Conservation (phyloP, 768 basidiomycete species). For the Leccinum disarticulatum region DNA sequence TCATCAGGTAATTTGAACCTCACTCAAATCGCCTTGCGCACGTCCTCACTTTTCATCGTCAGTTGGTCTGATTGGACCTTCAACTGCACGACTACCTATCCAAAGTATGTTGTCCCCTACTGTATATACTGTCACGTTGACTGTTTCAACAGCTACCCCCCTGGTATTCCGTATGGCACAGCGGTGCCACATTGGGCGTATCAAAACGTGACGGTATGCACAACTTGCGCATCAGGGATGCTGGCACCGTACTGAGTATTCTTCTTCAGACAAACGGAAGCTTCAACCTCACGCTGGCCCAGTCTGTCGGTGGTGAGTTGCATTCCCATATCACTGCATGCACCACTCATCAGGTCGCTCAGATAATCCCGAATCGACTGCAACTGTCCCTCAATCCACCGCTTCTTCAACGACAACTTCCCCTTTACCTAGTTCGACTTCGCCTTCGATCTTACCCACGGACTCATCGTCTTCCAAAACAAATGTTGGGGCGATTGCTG, state of each 20-base stretch:
- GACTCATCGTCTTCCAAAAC: constrained; percentile 1
- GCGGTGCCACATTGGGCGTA: constrained; percentile 65
- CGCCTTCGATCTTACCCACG: constrained; percentile 3
- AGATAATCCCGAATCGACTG: constrained; percentile 47
- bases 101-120: constrained; percentile 16
- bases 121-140: background rate
- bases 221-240: background rate
- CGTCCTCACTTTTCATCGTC: constrained; percentile 3
- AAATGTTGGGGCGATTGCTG: too few relatives aligned
- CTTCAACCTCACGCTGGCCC: constrained; percentile 44
- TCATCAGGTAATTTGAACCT: constrained; percentile 32
- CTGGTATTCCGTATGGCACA: constrained; percentile 46
- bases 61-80: constrained; percentile 55
- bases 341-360: constrained; percentile 3
- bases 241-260: constrained; percentile 4
- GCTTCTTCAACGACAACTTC: constrained; percentile 17
- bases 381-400: constrained; percentile 29
- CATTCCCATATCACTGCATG: background rate
- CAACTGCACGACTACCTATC: constrained; percentile 44
- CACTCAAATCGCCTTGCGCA: background rate
- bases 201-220: constrained; percentile 47
- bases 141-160: constrained; percentile 40
- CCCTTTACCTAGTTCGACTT: constrained; percentile 21
- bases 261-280: constrained; percentile 31
- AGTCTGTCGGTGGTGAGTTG: constrained; percentile 27